A percentile compares a stretch with the other conserved stretches of the same genome.
Conservation (phyloP, 768 basidiomycete species). For the Rhizopogon sp. region DNA sequence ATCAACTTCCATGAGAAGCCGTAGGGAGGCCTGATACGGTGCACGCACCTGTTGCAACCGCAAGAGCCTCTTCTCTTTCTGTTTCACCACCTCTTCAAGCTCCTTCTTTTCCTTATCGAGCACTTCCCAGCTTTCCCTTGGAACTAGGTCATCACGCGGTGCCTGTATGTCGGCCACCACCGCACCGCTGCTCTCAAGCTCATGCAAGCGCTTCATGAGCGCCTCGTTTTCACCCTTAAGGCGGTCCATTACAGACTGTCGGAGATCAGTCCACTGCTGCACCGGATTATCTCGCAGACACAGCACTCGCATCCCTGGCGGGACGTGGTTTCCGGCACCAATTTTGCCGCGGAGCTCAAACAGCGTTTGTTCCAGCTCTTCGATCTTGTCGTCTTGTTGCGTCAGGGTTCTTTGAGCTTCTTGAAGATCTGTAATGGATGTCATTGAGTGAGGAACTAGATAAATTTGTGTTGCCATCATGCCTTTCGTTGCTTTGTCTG, state of each 20-base stretch:
- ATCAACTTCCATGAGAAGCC: not conserved
- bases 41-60: constrained; percentile 69
- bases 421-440: constrained; percentile 35
- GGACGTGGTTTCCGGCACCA: constrained; percentile 69
- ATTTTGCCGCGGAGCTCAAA: constrained; percentile 77
- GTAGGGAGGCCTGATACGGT: not conserved
- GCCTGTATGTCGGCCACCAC: constrained; percentile 14
- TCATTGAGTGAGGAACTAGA: not conserved
- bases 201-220: constrained; percentile 59
- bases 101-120: constrained; percentile 65
- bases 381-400: constrained; percentile 48
- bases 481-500: constrained; percentile 39
- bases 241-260: constrained; percentile 69
- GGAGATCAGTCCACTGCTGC: constrained; percentile 72
- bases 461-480: not conserved
- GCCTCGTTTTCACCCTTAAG: constrained; percentile 83
- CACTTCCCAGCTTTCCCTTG: constrained; percentile 76
- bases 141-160: constrained; percentile 42
- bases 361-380: constrained; percentile 70
- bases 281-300: constrained; percentile 76
- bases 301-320: constrained; percentile 66
- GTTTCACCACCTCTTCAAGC: constrained; percentile 55
- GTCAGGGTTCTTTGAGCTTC: constrained; percentile 31
- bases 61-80: constrained; percentile 79
- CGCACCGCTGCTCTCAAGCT: constrained; percentile 44